A percentile compares a stretch with the other conserved stretches of the same genome.
phyloP scores from a whole-genome alignment of 306 rosid species.

The Hippophae rhamnoides region DNA sequence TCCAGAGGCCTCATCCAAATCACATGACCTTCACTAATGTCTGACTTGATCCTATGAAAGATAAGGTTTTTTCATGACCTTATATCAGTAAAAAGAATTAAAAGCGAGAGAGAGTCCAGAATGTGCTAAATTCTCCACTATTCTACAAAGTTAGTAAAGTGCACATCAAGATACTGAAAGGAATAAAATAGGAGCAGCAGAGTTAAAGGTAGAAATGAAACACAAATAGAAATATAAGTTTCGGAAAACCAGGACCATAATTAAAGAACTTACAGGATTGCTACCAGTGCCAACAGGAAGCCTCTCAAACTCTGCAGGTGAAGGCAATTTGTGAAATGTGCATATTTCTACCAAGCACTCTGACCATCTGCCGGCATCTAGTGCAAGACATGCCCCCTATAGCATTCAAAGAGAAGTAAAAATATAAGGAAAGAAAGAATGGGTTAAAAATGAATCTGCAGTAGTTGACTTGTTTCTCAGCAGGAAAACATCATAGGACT shows the following conservation, averaged over 20 bases:
- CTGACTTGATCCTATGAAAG: too few species aligned
- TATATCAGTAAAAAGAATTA: too few species aligned
- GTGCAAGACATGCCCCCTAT: conserved; percentile 84
- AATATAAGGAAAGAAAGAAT: not conserved
- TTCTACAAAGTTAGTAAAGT: too few species aligned
- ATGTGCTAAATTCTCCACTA: too few species aligned
- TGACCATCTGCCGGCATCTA: conserved; percentile 69
- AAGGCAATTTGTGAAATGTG: conserved; percentile 58
- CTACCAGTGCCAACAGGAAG: conserved; percentile 97
- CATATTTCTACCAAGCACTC: conserved; percentile 60
- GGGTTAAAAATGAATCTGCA: conserved; percentile 6
- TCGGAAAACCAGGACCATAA: conserved; percentile 3
- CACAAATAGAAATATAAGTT: conserved; percentile 6
- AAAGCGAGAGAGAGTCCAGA: too few species aligned
- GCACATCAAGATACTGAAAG: too few species aligned
- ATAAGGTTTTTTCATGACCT: too few species aligned
- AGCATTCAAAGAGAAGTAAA: conserved; percentile 19
- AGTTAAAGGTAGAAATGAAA: not conserved
- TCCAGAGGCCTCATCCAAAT: too few species aligned
- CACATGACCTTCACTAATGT: too few species aligned
- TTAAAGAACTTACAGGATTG: conserved; percentile 78
- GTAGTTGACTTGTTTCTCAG: not conserved
- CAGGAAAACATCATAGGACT: not conserved
- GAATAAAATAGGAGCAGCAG: not conserved
- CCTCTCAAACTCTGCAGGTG: conserved; percentile 72